Evolutionary conservation across 306 rosid genomes (phyloP).

Genomic region (Prunus persica): Prunus_persica_NCBIv2 NC_034014.1:21965501-21966000

Average conservation of each 20-base stretch:
- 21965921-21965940: neutral
- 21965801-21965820: neutral
- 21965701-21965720: neutral
- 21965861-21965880: neutral
- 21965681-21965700: neutral
- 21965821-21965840: neutral
- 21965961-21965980: constrained; percentile 75
- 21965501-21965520: neutral
- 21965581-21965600: neutral
- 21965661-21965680: neutral
- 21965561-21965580: neutral
- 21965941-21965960: constrained; percentile 12
- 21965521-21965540: neutral
- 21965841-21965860: neutral
- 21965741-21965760: neutral
- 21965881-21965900: neutral
- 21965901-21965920: neutral
- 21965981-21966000: constrained; percentile 74
- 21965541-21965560: neutral
- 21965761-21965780: neutral
- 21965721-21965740: neutral
- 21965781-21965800: neutral
- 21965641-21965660: neutral
- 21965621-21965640: neutral
- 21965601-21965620: neutral